A percentile compares a stretch with the other conserved stretches of the same genome.
Conservation (phyloP, 2,329 filamentous ascomycete species). For the Penicillium rolfsii region DNA sequence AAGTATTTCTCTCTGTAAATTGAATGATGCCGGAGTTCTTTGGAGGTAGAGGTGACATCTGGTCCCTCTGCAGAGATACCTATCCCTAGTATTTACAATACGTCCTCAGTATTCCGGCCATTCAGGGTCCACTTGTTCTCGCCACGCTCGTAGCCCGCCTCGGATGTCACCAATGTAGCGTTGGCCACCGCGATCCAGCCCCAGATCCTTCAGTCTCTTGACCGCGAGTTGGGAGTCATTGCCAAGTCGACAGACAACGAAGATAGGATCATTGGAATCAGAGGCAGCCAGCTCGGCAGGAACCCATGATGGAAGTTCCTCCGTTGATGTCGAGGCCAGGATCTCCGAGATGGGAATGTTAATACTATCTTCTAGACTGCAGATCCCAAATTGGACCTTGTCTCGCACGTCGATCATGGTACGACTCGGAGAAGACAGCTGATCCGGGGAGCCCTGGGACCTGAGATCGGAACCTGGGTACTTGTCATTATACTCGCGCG, state of each 20-base stretch:
- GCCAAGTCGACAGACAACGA: conserved; percentile 53
- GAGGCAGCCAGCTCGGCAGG: conserved; percentile 30
- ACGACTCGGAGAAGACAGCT: conserved; percentile 41
- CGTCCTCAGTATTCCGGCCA: conserved; percentile 21
- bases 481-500: conserved; percentile 58
- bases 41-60: background rate
- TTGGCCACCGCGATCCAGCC: conserved; percentile 38
- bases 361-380: conserved; percentile 72
- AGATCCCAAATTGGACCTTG: conserved; percentile 80
- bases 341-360: conserved; percentile 57
- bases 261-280: conserved; percentile 39
- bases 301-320: conserved; percentile 32
- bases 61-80: background rate
- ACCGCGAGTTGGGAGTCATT: conserved; percentile 55
- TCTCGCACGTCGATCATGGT: conserved; percentile 82
- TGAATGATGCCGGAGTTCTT: too few relatives aligned
- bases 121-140: conserved; percentile 44
- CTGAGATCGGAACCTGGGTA: conserved; percentile 8
- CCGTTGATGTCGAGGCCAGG: conserved; percentile 30
- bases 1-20: background rate
- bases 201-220: conserved; percentile 45
- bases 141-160: conserved; percentile 50
- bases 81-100: background rate
- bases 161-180: conserved; percentile 47
- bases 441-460: background rate